Conservation (phyloP, 768 basidiomycete genomes). For the Tubosaeta sp. region DNA sequence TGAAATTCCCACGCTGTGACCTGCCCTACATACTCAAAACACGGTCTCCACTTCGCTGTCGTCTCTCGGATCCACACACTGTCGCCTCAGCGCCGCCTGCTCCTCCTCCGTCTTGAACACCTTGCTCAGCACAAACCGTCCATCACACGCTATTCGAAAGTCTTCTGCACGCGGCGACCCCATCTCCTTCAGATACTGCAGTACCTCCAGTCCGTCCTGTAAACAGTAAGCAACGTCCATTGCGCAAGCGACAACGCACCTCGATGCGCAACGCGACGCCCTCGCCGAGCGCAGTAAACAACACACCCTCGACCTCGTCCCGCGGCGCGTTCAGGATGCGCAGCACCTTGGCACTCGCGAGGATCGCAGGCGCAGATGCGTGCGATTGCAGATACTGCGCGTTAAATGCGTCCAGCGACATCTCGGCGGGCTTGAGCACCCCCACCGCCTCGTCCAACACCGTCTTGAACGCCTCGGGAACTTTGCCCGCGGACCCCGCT, state of each 20-base stretch:
- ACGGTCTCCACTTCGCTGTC: constrained; percentile 21
- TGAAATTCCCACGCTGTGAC: constrained; percentile 20
- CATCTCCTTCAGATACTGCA: constrained; percentile 46
- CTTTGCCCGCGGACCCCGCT: constrained; percentile 46
- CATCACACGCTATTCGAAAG: constrained; percentile 52
- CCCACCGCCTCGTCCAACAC: constrained; percentile 46
- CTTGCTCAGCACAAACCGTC: constrained; percentile 57
- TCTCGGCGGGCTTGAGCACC: constrained; percentile 51
- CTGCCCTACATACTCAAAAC: constrained; percentile 26
- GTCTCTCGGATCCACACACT: constrained; percentile 19
- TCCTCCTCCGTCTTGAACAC: constrained; percentile 60
- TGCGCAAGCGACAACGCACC: constrained; percentile 32
- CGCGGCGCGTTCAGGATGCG: constrained; percentile 42
- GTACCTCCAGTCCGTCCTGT: constrained; percentile 50
- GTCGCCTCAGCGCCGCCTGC: constrained; percentile 36
- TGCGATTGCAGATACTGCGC: constrained; percentile 71
- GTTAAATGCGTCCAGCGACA: constrained; percentile 65
- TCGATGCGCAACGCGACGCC: constrained; percentile 43
- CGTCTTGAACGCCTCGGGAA: constrained; percentile 44
- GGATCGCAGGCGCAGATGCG: constrained; percentile 47
- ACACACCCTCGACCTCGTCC: constrained; percentile 56
- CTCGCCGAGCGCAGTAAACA: constrained; percentile 47
- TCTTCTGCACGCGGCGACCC: constrained; percentile 55
- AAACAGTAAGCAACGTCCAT: not conserved
- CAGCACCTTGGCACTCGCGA: constrained; percentile 62